A percentile compares a stretch with the other conserved stretches of the same genome.
These are phyloP conservation scores for Zymoseptoria tritici DNA, from an alignment of 2,329 filamentous ascomycete species.

Conservation along the genomic window DNA sequence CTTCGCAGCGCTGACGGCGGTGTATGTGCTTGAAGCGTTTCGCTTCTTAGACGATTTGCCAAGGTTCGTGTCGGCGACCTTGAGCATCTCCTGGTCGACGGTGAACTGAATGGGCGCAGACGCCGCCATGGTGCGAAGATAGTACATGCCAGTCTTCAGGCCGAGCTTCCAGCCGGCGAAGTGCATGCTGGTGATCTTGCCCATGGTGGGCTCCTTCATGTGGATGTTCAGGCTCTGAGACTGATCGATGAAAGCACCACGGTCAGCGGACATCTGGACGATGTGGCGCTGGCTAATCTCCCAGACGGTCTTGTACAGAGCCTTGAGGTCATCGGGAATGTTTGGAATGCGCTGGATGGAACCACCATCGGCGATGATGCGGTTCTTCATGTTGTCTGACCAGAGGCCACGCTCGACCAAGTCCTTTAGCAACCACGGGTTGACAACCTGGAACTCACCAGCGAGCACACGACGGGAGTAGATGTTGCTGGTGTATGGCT, in stretches of 20 bases:
- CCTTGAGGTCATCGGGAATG: slow-evolving; percentile 92
- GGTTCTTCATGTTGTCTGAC: slow-evolving; percentile 99
- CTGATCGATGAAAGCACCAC: slow-evolving; percentile 97
- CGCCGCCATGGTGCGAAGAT: slow-evolving; percentile 94
- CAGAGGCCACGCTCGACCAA: slow-evolving; percentile 95
- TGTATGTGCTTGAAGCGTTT: slow-evolving; percentile 40
- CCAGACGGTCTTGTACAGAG: slow-evolving; percentile 99
- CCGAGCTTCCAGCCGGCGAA: slow-evolving; percentile 98
- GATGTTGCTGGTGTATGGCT: slow-evolving; percentile 99
- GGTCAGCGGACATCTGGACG: slow-evolving; percentile 95
- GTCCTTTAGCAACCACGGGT: slow-evolving; percentile 97
- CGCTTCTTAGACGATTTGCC: slow-evolving; percentile 69
- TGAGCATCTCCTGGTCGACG: slow-evolving; percentile 91
- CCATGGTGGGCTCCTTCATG: slow-evolving; percentile 98
- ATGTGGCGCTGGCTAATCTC: slow-evolving; percentile 95
- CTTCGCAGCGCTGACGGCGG: slow-evolving; percentile 42
- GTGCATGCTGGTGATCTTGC: slow-evolving; percentile 99
- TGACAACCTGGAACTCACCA: slow-evolving; percentile 98
- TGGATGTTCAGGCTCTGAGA: slow-evolving; percentile 99
- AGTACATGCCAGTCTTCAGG: slow-evolving; percentile 99
- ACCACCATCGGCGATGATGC: slow-evolving; percentile 93
- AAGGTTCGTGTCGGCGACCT: slow-evolving; percentile 74
- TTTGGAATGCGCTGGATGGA: slow-evolving; percentile 96
- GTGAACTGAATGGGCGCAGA: slow-evolving; percentile 98
- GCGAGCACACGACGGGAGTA: slow-evolving; percentile 97